Conservation (phyloP, 495 filamentous ascomycete species). For the Aspergillus kassunensis region DNA sequence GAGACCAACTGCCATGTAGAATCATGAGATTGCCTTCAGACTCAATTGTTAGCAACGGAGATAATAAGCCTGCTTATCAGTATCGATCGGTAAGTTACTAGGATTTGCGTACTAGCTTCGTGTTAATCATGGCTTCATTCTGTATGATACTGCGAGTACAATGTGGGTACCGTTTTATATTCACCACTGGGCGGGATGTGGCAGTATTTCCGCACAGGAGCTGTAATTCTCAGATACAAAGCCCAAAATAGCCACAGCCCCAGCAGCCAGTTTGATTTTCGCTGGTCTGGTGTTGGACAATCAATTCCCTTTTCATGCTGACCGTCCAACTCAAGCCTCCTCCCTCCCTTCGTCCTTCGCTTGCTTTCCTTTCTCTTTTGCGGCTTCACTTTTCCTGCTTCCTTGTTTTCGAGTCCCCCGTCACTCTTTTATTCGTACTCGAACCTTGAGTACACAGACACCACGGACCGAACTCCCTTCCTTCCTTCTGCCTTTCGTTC, state of each 20-base stretch:
- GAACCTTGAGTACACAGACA: not conserved
- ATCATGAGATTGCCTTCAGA: no score
- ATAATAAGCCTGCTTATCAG: no score
- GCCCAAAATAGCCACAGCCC: conserved; percentile 43
- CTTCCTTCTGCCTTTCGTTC: conserved; percentile 23
- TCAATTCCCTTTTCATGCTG: conserved; percentile 33
- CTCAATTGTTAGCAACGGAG: no score
- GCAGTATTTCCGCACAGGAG: conserved; percentile 1
- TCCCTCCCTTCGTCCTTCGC: conserved; percentile 23
- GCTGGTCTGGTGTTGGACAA: conserved; percentile 21
- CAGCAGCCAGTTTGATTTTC: conserved; percentile 23
- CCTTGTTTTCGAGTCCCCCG: conserved; percentile 20
- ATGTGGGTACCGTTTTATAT: no score
- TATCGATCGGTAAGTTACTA: not conserved
- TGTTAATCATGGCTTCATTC: not conserved
- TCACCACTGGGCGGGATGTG: no score
- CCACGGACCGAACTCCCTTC: conserved; percentile 16
- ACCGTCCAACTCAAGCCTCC: conserved; percentile 22
- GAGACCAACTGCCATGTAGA: no score
- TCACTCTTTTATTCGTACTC: conserved; percentile 28
- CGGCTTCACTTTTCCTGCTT: conserved; percentile 26
- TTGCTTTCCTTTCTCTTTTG: conserved; percentile 31
- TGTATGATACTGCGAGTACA: not conserved
- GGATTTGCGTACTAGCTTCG: not conserved
- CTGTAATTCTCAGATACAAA: conserved; percentile 31